Conservation (phyloP, 2,329 filamentous ascomycete species). For the Aspergillus novoparasiticus region DNA sequence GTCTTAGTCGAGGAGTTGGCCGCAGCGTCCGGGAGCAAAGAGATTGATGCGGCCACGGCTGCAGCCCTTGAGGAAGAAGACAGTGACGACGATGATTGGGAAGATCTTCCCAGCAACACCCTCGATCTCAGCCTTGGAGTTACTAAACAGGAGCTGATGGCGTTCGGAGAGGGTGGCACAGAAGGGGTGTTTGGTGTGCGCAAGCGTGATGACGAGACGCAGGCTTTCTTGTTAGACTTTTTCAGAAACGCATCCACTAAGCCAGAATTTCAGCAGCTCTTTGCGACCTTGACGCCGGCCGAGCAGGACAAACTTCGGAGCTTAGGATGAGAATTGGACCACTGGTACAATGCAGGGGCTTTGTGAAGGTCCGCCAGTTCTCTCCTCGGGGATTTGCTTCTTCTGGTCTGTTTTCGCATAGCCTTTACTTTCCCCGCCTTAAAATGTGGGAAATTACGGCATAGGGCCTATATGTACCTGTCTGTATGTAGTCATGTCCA, state of each 20-base stretch:
- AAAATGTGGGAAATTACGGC: background rate
- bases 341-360: background rate
- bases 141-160: conserved; percentile 78
- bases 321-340: conserved; percentile 23
- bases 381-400: background rate
- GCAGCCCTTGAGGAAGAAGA: conserved; percentile 62
- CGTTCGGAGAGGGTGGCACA: conserved; percentile 60
- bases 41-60: conserved; percentile 57
- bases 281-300: conserved; percentile 54
- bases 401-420: background rate
- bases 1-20: conserved; percentile 89
- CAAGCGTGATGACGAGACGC: conserved; percentile 85
- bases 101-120: conserved; percentile 76
- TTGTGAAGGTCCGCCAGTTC: background rate
- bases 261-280: conserved; percentile 58
- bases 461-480: background rate
- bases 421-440: background rate
- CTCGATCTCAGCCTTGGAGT: conserved; percentile 73
- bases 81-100: conserved; percentile 81
- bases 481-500: background rate
- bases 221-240: conserved; percentile 79
- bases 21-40: conserved; percentile 68
- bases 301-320: conserved; percentile 50
- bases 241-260: conserved; percentile 64
- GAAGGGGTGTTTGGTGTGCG: conserved; percentile 55